Conservation (phyloP, 805 yeast genomes). For the Hanseniaspora opuntiae region DNA sequence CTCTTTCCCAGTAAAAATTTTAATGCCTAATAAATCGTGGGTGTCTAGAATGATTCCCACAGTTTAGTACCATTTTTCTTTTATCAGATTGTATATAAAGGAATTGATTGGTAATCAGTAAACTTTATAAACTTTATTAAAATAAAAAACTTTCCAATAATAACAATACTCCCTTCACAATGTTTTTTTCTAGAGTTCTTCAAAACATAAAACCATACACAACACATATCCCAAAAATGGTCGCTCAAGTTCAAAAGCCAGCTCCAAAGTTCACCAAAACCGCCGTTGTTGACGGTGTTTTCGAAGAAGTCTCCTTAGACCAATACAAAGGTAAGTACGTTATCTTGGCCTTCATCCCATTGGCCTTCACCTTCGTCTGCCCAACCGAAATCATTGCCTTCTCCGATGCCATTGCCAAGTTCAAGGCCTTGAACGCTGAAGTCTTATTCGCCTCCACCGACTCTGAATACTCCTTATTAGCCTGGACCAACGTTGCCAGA, state of each 20-base stretch:
- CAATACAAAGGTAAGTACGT: conserved; percentile 98
- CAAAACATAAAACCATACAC: not conserved
- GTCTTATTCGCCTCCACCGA: conserved; percentile 94
- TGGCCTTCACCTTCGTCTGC: conserved; percentile 98
- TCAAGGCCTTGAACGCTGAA: conserved; percentile 74
- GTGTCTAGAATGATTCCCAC: not conserved
- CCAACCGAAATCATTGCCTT: conserved; percentile 99
- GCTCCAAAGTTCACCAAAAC: conserved; percentile 94
- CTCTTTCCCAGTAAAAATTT: too few species aligned
- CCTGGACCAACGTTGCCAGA: conserved; percentile 95
- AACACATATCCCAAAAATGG: conserved; percentile 40
- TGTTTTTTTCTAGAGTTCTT: not conserved
- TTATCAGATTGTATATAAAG: not conserved
- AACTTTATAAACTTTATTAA: not conserved
- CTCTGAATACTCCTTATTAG: conserved; percentile 92
- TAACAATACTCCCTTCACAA: not conserved
- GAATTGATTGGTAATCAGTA: too few species aligned
- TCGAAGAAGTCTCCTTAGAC: conserved; percentile 89
- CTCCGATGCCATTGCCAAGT: conserved; percentile 87
- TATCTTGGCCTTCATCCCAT: conserved; percentile 87
- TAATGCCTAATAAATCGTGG: too few species aligned
- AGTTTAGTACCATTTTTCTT: not conserved
- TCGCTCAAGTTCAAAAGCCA: conserved; percentile 80
- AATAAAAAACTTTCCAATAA: too few species aligned
- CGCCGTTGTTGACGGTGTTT: conserved; percentile 92